Base-by-base conservation (phyloP, 352 stramenopile genomes). In the Pythium brachiatum region DNA sequence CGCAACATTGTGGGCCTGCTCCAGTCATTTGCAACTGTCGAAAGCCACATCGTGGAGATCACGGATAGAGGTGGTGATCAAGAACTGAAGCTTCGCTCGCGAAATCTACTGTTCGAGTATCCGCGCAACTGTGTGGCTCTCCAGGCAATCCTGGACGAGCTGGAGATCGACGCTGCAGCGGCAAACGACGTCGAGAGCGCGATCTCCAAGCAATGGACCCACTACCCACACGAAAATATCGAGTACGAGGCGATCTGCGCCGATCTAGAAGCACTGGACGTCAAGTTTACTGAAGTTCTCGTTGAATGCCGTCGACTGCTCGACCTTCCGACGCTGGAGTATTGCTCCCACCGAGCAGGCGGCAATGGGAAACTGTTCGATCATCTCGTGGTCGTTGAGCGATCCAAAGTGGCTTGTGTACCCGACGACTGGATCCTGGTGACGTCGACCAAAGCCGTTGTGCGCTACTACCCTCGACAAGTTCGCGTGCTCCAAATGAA, bases 371-470 rank as follows among this genome's bases (percentile, higher is more conserved):
- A 60, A 23, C 25, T 18, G 7, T 41, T 25, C 3, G 47, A 52
- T 29, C 48, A 62, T 25, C 36, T 68, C 15, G 27, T 68, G 20
- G 61, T 15, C 16, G 34, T 68, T 18, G 32, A 53, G 7, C 52
- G 61, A 32, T 43, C 18, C 6, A 9, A 39, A 18, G 23, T 62
- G 23, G 15, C 3, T 18, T 13, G 3, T 13, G 72, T 84, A 29
- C 73, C 77, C 1, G 31, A 55, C 27, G 65, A 62, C 23, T 86
- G 77, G 77, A 58, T 82, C 12, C 46, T 80, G 18, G 68, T 86
- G 7, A 83, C 78, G 26, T 81, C 77, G 5, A 86, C 66, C 0
- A 78, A 74, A 53, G 68, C 72, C 11, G 3, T 79, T 15, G 68
- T 84, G 32, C 73, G 77, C 0, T 83, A 76, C 27, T 72, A 81